Evolutionary conservation across 2,329 filamentous ascomycete genomes (phyloP), one percentile per base, ranked within the genome.

Genomic region (Aureobasidium sp.): DNA sequence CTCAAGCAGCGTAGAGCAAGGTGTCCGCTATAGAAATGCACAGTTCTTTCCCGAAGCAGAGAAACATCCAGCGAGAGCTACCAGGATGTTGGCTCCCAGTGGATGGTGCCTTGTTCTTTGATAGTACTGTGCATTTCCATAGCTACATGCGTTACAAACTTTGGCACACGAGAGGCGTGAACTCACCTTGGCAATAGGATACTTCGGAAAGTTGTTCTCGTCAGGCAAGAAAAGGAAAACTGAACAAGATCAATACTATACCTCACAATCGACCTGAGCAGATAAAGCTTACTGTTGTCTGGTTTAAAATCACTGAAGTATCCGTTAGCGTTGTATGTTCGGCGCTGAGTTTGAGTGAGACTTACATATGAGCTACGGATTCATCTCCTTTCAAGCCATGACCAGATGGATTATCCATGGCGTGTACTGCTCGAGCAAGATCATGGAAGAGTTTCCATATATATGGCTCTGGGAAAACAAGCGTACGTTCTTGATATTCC

Each of bases 361-460:
- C 47, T 61, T 44, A 61, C 60, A 40, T 35, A 24, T 49, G 60
- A 31, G 40, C 50, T n/a, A 56, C 11, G 27, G 27, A 24, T 24
- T 42, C 47, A 31, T 29, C 50, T 40, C 44, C 44, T 14, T 17
- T 2, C 42, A 58, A 37, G 8, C 40, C 31, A 9, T 54, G n/a
- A 11, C 40, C 40, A 5, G 19, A 22, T 17, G 33, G 24, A 17
- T 50, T 33, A 2, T 54, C 50, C 60, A 62, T 56, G 33, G 40
- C 60, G 17, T 37, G 6, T 8, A 35, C 27, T 22, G 54, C 61
- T 31, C n/a, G 19, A 24, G 64, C 59, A 22, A 69, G 45, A 19
- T 59, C 63, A 17, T 63, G 44, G 39, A 67, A 54, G 22, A 67
- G 33, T 27, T 64, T 66, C 66, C 66, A 68, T 3, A 68, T 31